Conservation (phyloP, 2,329 filamentous ascomycete species). For the Talaromyces piceae region DNA sequence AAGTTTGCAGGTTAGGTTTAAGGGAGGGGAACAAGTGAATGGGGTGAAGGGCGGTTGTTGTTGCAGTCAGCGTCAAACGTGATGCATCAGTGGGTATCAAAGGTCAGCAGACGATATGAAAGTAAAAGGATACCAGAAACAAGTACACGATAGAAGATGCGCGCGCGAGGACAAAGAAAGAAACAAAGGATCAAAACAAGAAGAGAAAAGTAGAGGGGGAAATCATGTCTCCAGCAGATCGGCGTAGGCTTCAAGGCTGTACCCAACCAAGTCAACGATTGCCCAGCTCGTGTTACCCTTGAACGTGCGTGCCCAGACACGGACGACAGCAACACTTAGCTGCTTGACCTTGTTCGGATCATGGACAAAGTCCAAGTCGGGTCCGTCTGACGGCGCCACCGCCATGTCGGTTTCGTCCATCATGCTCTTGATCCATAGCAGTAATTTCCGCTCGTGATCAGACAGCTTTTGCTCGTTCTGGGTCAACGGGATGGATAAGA, state of each 20-base stretch:
- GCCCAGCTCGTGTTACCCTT: constrained; percentile 44
- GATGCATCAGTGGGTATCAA: background rate
- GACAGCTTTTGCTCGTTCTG: constrained; percentile 37
- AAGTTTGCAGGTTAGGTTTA: no score
- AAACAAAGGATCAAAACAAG: background rate
- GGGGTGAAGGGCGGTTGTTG: no score
- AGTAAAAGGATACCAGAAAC: no score
- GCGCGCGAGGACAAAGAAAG: background rate
- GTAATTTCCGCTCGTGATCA: constrained; percentile 41
- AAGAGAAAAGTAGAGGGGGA: no score
- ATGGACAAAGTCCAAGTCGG: constrained; percentile 37
- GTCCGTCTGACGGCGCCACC: constrained; percentile 29
- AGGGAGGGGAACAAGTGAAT: no score
- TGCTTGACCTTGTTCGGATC: constrained; percentile 37
- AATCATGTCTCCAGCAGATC: constrained; percentile 34
- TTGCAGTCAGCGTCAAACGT: background rate
- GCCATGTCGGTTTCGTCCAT: constrained; percentile 45
- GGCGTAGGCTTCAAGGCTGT: constrained; percentile 40
- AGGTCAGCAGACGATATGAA: background rate
- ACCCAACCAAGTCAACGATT: constrained; percentile 41
- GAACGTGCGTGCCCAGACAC: constrained; percentile 41
- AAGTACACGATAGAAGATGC: background rate
- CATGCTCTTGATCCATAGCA: constrained; percentile 43
- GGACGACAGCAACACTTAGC: constrained; percentile 42
- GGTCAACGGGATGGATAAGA: constrained; percentile 37